Percentiles rank a stretch among this genome's conserved stretches.
phyloP scores from a whole-genome alignment of 1,139 yeast species.

The Pichia norvegensis region DNA sequence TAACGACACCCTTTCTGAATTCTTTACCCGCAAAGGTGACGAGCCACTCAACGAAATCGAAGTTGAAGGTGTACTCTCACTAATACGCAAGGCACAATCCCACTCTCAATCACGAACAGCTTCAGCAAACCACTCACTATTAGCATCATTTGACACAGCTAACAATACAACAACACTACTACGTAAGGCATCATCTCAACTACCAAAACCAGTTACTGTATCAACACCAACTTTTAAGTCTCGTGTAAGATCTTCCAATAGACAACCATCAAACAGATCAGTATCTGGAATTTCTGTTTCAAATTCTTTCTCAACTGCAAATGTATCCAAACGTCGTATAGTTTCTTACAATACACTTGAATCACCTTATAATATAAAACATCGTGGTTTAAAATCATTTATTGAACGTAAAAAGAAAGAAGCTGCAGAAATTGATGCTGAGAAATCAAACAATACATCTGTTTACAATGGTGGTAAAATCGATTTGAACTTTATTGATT shows the following conservation, averaged over 20 bases:
- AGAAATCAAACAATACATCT: neutral
- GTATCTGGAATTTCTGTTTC: constrained; percentile 5
- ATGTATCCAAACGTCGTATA: constrained; percentile 35
- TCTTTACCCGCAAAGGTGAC: constrained; percentile 71
- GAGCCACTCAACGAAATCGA: constrained; percentile 69
- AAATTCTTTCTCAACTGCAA: constrained; percentile 2
- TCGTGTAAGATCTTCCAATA: neutral
- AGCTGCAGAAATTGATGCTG: constrained; percentile 13
- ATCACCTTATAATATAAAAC: constrained; percentile 53
- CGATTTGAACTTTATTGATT: constrained; percentile 15
- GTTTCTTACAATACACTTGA: constrained; percentile 60
- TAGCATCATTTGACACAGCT: constrained; percentile 9
- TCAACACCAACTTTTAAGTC: constrained; percentile 21
- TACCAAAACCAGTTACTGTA: constrained; percentile 22
- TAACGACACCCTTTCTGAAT: constrained; percentile 59
- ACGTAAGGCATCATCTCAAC: constrained; percentile 16
- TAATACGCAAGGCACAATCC: constrained; percentile 37
- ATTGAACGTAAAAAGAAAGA: constrained; percentile 20
- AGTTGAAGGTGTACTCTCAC: constrained; percentile 72
- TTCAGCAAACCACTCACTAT: neutral
- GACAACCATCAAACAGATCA: neutral
- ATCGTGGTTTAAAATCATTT: constrained; percentile 3
- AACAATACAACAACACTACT: constrained; percentile 15
- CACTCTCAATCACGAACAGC: constrained; percentile 23
- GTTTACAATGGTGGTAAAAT: constrained; percentile 18